Evolutionary conservation across 2,329 filamentous ascomycete genomes (phyloP), one percentile per base, ranked within the genome.

Genomic region (Berkeleyomyces basicola): DNA sequence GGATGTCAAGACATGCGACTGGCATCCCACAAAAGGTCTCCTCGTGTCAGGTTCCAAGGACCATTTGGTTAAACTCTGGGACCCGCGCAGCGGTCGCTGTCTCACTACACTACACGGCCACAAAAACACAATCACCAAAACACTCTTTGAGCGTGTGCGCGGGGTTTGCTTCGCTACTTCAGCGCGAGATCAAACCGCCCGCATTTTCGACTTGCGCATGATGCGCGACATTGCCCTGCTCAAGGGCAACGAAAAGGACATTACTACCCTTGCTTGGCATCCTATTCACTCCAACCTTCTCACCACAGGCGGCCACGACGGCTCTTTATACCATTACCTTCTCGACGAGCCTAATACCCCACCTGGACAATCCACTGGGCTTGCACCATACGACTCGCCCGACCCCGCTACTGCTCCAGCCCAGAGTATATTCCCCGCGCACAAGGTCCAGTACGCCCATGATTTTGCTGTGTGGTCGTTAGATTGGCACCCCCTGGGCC

Each of bases 31-130:
- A 23, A 97, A 96, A 75, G 93, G 93, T 1, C 76, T 99, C 3
- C 80, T 99, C 40, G 92, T 96, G 3, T 97, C 93, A 0, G 93
- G 93, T 44, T 97, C 92, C 9, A 99, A 99, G 75, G 93, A 99
- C 70, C 92, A 99, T 73, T 79, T 95, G 66, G 90, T 99, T 70
- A 97, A 97, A 73, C 83, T 99, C 51, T 99, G 93, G 93, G 93
- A 99, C 72, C 93, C 93, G n/a, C 83, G 93, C 63, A 92, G 86
- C 4, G 86, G 88, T 43, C 85, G 90, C 51, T 96, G 90, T 71
- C 78, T 99, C 62, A 96, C 92, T 0, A 97, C 92, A 0, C 82
- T 99, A 3, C 91, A 96, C 73, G 92, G 90, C 51, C 93, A 97
- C 74, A 99, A 99, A 73, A 97, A 96, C 71, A 95, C 90, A 44